phyloP scores from a whole-genome alignment of 208 protist genomes.

The Phytomonas sp. region DNA sequence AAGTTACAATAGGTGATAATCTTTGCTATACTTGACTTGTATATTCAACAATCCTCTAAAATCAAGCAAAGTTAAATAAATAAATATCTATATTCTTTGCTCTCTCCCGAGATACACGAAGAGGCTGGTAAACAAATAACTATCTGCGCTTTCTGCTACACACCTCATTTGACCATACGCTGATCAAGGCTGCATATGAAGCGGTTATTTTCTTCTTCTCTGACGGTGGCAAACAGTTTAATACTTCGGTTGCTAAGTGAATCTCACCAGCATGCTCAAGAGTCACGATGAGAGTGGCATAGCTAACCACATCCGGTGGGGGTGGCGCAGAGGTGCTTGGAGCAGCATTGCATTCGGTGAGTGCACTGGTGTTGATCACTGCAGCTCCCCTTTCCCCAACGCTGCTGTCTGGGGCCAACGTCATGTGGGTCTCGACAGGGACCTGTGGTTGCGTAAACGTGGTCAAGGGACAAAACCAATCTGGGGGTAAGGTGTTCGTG shows the following conservation, averaged over 20 bases:
- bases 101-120: conserved; percentile 4
- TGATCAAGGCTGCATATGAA: conserved; percentile 78
- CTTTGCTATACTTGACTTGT: conserved; percentile 8
- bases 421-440: background rate
- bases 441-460: background rate
- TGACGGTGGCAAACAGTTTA: conserved; percentile 51
- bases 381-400: background rate
- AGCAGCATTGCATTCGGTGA: background rate
- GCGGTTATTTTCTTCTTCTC: conserved; percentile 81
- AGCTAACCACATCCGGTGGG: conserved; percentile 66
- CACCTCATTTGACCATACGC: conserved; percentile 78
- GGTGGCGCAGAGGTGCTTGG: conserved; percentile 21
- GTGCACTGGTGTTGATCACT: background rate
- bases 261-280: conserved; percentile 75
- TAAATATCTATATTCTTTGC: background rate
- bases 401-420: background rate
- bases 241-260: conserved; percentile 35
- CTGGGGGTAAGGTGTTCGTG: background rate
- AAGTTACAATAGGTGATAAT: conserved; percentile 14
- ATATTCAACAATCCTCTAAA: background rate
- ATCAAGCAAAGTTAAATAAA: background rate
- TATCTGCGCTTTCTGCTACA: conserved; percentile 23
- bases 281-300: conserved; percentile 77
- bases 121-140: conserved; percentile 12
- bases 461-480: background rate